Evolutionary conservation across 2,329 filamentous ascomycete genomes (phyloP).

Genomic region (Paecilomyces dactylethromorphus): DNA sequence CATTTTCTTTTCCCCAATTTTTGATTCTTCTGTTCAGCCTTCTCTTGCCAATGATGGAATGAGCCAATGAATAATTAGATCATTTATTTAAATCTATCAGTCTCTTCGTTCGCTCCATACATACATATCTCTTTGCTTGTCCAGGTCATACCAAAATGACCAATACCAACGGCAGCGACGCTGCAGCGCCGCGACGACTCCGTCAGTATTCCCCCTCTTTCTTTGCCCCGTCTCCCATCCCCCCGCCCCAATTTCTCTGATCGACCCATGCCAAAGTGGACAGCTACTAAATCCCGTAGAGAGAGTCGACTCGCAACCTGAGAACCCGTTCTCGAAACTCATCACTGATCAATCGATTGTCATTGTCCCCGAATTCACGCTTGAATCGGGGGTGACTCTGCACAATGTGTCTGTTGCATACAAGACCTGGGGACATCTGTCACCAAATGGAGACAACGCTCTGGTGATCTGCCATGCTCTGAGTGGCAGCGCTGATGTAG

Average conservation of each 20-base stretch:
- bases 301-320: constrained; percentile 59
- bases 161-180: constrained; percentile 6
- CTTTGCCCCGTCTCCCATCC: not conserved
- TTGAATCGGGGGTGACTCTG: constrained; percentile 84
- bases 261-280: constrained; percentile 10
- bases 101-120: too few relatives aligned
- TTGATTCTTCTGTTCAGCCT: not conserved
- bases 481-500: constrained; percentile 49
- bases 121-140: not conserved
- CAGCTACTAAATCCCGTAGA: constrained; percentile 51
- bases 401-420: constrained; percentile 65
- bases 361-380: constrained; percentile 79
- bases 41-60: not conserved
- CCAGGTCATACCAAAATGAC: not conserved
- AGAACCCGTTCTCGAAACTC: constrained; percentile 82
- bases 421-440: constrained; percentile 55
- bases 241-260: not conserved
- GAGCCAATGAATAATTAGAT: not conserved
- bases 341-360: constrained; percentile 86
- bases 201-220: constrained; percentile 31
- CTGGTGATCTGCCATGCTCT: constrained; percentile 55
- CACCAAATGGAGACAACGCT: constrained; percentile 52
- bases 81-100: not conserved
- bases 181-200: constrained; percentile 16
- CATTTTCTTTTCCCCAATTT: not conserved